A percentile compares a stretch with the other conserved stretches of the same genome.
These are phyloP conservation scores for Aspergillus japonicus DNA, from an alignment of 2,329 filamentous ascomycete genomes.

Conservation along the genomic window DNA sequence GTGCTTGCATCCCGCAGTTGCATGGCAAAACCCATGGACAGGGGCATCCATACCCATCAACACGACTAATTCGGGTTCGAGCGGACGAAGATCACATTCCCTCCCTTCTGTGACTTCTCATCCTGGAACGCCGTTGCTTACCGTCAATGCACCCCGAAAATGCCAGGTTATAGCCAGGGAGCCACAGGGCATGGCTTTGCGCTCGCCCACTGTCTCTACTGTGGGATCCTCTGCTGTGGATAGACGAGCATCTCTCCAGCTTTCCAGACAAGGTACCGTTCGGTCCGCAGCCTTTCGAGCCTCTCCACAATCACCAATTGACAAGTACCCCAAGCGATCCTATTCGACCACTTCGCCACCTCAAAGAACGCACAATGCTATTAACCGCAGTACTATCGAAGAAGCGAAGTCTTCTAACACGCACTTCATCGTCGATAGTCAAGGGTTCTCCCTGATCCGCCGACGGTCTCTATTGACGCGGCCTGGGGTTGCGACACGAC, in stretches of 20 bases:
- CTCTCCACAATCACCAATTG: constrained; percentile 16
- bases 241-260: constrained; percentile 19
- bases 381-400: constrained; percentile 27
- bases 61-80: constrained; percentile 11
- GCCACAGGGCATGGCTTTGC: constrained; percentile 9
- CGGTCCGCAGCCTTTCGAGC: constrained; percentile 21
- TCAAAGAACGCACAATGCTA: constrained; percentile 23
- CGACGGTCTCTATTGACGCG: constrained; percentile 37
- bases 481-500: constrained; percentile 37
- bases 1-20: constrained; percentile 14
- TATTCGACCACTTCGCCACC: constrained; percentile 32
- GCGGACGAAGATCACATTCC: constrained; percentile 21
- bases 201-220: constrained; percentile 8
- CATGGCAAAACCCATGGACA: constrained; percentile 40
- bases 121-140: constrained; percentile 13
- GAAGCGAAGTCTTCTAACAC: constrained; percentile 34
- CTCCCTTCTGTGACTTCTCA: constrained; percentile 21
- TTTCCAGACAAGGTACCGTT: constrained; percentile 21
- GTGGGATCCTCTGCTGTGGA: constrained; percentile 16
- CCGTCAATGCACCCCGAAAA: not conserved
- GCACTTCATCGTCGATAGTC: constrained; percentile 32
- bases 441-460: constrained; percentile 38
- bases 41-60: constrained; percentile 24
- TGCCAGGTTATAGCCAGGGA: constrained; percentile 11
- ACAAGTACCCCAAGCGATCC: constrained; percentile 25